A percentile compares a stretch with the other conserved stretches of the same genome.
Evolutionary conservation across 306 rosid species (phyloP).

Genomic region (Inga laurina): DNA sequence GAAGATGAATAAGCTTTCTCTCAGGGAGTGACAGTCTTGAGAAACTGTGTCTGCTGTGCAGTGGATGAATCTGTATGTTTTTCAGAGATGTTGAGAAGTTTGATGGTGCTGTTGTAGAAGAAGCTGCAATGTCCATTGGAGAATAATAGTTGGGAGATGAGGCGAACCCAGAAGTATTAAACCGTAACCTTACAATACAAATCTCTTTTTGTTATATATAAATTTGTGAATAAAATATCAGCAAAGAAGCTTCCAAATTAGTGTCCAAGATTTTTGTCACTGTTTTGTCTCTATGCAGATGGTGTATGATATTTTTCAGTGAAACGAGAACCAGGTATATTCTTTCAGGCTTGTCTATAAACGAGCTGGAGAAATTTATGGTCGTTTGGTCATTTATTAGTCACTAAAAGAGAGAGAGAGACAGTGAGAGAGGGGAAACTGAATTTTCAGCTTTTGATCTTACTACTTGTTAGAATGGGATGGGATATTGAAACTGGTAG

Average conservation of each 20-base stretch:
- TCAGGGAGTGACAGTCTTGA: conserved; percentile 4
- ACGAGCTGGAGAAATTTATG: neutral
- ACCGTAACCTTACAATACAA: conserved; percentile 56
- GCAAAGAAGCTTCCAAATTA: conserved; percentile 42
- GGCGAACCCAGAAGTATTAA: conserved; percentile 19
- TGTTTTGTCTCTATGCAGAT: conserved; percentile 38
- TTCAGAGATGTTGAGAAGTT: conserved; percentile 38
- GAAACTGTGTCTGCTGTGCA: conserved; percentile 36
- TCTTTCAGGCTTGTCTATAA: conserved; percentile 23
- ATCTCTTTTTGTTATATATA: neutral
- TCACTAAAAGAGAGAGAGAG: neutral
- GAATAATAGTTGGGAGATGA: conserved; percentile 38
- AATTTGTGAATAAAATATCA: conserved; percentile 31
- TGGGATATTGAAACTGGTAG: neutral
- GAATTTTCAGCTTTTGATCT: neutral
- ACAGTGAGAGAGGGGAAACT: neutral
- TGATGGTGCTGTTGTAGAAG: conserved; percentile 42
- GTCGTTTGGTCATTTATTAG: neutral
- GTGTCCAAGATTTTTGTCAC: conserved; percentile 41
- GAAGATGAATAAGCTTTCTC: neutral
- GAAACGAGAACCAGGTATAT: conserved; percentile 37
- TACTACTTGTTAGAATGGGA: neutral
- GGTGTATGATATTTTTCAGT: conserved; percentile 34
- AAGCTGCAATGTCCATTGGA: conserved; percentile 43
- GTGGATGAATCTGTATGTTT: neutral